Conservation (phyloP, 768 basidiomycete species). For the Suillus spraguei region DNA sequence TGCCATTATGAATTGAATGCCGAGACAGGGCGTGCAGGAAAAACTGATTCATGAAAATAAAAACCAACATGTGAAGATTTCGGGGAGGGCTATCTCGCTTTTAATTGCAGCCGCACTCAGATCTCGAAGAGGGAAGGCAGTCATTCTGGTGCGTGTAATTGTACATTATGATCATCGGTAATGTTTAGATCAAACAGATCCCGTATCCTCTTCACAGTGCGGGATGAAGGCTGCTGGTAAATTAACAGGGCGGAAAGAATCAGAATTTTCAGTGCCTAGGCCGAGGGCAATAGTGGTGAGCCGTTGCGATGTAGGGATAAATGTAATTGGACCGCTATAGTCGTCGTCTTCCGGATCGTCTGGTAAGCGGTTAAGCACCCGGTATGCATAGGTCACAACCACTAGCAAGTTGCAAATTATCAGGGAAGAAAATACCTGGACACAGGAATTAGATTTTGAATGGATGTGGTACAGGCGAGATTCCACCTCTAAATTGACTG, state of each 20-base stretch:
- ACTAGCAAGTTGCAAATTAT: constrained; percentile 20
- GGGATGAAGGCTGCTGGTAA: background rate
- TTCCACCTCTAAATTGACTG: constrained; percentile 10
- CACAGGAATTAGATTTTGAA: background rate
- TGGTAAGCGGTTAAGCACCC: constrained; percentile 9
- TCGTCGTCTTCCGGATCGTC: constrained; percentile 14
- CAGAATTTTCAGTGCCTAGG: too few relatives aligned
- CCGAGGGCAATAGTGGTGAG: constrained; percentile 27
- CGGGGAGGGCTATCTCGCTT: background rate
- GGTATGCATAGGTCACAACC: constrained; percentile 15
- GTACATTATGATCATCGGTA: background rate
- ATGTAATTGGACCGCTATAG: constrained; percentile 6
- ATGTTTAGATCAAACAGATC: background rate
- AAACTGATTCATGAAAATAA: background rate
- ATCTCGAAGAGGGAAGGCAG: background rate
- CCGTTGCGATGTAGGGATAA: background rate
- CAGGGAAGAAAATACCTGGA: constrained; percentile 7
- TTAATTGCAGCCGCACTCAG: background rate
- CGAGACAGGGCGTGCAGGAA: background rate
- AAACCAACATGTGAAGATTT: background rate
- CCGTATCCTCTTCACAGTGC: background rate
- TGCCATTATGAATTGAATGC: too few relatives aligned
- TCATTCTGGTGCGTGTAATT: background rate
- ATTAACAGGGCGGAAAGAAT: background rate
- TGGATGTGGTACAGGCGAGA: background rate